Evolutionary conservation across 371 early-diverging fungal species (phyloP).

Genomic region (Mortierella sp.): DNA sequence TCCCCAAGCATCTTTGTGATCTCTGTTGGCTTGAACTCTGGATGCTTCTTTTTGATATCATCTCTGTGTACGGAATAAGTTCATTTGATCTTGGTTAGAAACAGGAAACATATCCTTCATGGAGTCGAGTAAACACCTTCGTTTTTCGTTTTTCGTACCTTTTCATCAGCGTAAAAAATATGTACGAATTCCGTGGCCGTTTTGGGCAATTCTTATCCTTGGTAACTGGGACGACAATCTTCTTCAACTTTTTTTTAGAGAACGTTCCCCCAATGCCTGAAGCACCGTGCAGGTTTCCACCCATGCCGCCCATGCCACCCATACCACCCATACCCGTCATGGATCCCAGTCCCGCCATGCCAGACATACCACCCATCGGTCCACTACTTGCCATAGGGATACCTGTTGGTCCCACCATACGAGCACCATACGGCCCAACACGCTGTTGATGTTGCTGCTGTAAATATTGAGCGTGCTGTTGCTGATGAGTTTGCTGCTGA

Average conservation of each 20-base stretch:
- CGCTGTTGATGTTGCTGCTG: slow-evolving; percentile 34
- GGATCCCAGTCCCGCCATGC: slow-evolving; percentile 17
- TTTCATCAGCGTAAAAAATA: slow-evolving; percentile 47
- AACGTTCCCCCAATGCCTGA: slow-evolving; percentile 5
- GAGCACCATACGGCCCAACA: slow-evolving; percentile 6
- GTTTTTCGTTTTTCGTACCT: slow-evolving; percentile 40
- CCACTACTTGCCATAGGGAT: neutral
- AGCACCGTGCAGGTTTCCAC: neutral
- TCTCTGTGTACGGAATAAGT: too few species aligned
- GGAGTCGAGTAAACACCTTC: too few species aligned
- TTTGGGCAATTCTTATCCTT: slow-evolving; percentile 57
- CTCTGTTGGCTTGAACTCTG: slow-evolving; percentile 54
- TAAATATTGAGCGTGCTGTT: slow-evolving; percentile 10
- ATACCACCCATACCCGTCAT: slow-evolving; percentile 16
- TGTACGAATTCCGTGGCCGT: slow-evolving; percentile 52
- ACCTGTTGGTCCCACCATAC: slow-evolving; percentile 9
- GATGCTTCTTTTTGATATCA: slow-evolving; percentile 53
- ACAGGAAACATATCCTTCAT: neutral
- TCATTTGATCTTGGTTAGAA: too few species aligned
- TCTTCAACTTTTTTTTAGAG: slow-evolving; percentile 45
- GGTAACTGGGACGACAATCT: slow-evolving; percentile 11
- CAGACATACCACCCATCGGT: slow-evolving; percentile 14
- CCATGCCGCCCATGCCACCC: slow-evolving; percentile 20
- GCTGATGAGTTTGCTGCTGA: slow-evolving; percentile 21
- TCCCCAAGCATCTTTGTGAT: slow-evolving; percentile 54